These are phyloP conservation scores for Scleroderma bovista DNA, from an alignment of 768 basidiomycete species.

Conservation along the genomic window DNA sequence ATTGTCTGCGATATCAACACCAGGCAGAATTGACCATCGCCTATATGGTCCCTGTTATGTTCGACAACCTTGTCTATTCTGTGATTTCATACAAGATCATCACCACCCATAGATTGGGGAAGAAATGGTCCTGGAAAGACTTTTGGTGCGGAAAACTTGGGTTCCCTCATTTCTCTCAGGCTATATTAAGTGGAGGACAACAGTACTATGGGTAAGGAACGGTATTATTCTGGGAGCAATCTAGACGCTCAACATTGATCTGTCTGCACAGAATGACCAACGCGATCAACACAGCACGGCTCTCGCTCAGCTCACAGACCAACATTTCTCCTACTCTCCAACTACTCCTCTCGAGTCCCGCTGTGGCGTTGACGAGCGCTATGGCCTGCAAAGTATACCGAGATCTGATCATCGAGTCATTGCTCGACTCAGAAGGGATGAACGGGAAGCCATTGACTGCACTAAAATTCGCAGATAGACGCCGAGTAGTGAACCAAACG, in stretches of 20 bases:
- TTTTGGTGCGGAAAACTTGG: constrained; percentile 16
- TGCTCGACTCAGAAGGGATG: not conserved
- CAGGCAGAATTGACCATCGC: constrained; percentile 2
- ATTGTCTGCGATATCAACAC: constrained; percentile 10
- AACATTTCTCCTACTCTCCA: constrained; percentile 12
- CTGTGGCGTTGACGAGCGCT: constrained; percentile 17
- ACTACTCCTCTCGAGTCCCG: constrained; percentile 16
- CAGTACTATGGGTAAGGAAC: constrained; percentile 29
- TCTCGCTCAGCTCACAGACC: constrained; percentile 14
- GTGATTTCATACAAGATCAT: constrained; percentile 24
- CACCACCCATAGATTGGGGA: constrained; percentile 4
- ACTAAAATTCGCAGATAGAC: not conserved
- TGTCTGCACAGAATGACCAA: constrained; percentile 18
- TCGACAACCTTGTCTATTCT: constrained; percentile 28
- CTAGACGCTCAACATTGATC: not conserved
- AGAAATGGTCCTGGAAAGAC: constrained; percentile 6
- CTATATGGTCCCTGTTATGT: constrained; percentile 15
- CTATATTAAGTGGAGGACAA: constrained; percentile 27
- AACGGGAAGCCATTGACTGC: not conserved
- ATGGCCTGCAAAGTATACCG: constrained; percentile 22
- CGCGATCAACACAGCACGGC: constrained; percentile 17
- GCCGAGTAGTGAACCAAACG: not conserved
- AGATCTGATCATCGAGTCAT: constrained; percentile 12
- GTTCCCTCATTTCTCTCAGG: constrained; percentile 21
- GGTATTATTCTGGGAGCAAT: not conserved